A percentile compares a stretch with the other conserved stretches of the same genome.
Evolutionary conservation across 805 yeast genomes (phyloP).

Genomic region (Metschnikowia picachoensis): DNA sequence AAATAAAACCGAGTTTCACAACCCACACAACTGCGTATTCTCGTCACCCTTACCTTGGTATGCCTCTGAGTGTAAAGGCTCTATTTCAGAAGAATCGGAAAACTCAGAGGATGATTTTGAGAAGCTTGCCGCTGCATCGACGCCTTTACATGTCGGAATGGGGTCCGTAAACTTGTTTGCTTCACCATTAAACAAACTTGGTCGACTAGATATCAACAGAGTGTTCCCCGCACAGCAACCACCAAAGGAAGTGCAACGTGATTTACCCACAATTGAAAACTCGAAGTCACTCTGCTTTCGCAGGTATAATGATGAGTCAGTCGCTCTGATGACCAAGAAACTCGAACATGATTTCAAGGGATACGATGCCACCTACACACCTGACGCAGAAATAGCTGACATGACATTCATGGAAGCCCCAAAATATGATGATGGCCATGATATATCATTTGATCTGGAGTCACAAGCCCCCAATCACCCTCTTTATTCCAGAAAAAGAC

Average conservation of each 20-base stretch:
- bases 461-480: no score
- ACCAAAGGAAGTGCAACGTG: not conserved
- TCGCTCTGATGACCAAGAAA: no score
- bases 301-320: no score
- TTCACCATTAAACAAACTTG: slow-evolving; percentile 36
- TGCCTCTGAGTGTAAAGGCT: not conserved
- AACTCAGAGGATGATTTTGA: not conserved
- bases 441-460: no score
- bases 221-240: not conserved
- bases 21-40: no score
- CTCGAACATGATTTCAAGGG: no score
- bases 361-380: no score
- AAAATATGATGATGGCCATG: slow-evolving; percentile 4
- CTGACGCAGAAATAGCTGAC: slow-evolving; percentile 21
- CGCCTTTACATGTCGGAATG: slow-evolving; percentile 20
- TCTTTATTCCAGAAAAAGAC: slow-evolving; percentile 15
- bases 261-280: no score
- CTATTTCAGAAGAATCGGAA: slow-evolving; percentile 1
- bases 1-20: no score
- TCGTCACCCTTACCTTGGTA: slow-evolving; percentile 4
- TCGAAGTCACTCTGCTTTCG: no score
- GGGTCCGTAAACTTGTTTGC: slow-evolving; percentile 18
- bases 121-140: slow-evolving; percentile 18
- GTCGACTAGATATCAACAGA: slow-evolving; percentile 25
- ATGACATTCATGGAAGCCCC: slow-evolving; percentile 25